Base-by-base conservation (phyloP, 2,329 filamentous ascomycete genomes). In the Fusarium guadeloupense region DNA sequence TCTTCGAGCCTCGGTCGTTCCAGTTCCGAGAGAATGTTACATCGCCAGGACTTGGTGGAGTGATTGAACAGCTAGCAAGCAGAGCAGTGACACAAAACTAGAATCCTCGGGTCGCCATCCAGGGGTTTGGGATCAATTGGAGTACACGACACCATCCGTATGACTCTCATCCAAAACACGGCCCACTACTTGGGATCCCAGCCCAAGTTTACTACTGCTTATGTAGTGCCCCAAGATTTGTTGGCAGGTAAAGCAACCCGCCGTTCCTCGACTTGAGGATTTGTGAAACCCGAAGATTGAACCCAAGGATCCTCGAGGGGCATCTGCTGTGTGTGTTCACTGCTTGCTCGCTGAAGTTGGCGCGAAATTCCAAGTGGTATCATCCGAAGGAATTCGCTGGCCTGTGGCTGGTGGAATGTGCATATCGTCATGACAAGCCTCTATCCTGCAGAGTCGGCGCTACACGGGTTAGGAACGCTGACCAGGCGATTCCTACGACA, bases 401-500 rank as follows among this genome's bases (percentile, higher is more conserved):
- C 54, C 64, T 17, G 40, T 45, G 40, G 39, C 64, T 62, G 65
- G 57, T 60, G 48, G 52, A 65, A 53, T 59, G 10, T 41, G 55
- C 57, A 26, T 44, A 67, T 62, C 68, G 54, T 59, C 17, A 33
- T 40, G 43, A 59, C 59, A 45, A 54, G 68, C 68, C 68, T 61
- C 56, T 52, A 66, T 69, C 70, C 70, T 47, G 37, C 23, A 30
- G 43, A 46, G 62, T 61, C 69, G 62, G 66, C 70, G 68, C 68
- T 68, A 66, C 58, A 60, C 65, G 47, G 49, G 45, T 51, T 59
- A 55, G 62, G 58, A 56, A 69, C 78, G 83, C 82, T 85, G 83
- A 82, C 81, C 81, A 85, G 82, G 81, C 81, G 69, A 63, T 74
- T 74, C 73, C 71, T 68, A 68, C 67, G 69, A 74, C 75, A 71